Base-by-base conservation (phyloP, 768 basidiomycete genomes). In the Russula lepida region DNA sequence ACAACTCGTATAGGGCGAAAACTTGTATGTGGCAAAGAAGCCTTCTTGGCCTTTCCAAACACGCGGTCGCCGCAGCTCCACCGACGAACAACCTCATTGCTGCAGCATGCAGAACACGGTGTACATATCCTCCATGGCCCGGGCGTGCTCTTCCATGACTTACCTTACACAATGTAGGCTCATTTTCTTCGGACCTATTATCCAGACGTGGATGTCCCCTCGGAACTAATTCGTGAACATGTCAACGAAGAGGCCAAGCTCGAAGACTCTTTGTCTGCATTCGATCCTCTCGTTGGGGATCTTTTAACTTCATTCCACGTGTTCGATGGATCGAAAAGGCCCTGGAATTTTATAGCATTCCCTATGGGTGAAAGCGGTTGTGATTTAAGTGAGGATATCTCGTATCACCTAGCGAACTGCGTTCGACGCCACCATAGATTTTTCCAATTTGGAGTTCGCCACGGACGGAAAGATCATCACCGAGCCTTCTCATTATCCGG, bases 141-240 rank as follows among this genome's bases (percentile, higher is more conserved):
- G n/a, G n/a, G n/a, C 56, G 59, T 56, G 30, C 15, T 19, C 37
- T 12, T 62, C 50, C 54, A 47, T 53, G 49, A 37, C 44, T 32
- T 33, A 50, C 60, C 19, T 25, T 35, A 17, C 27, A 28, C 51
- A 37, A n/a, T 49, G 19, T 61, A 92, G 89, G 80, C 86, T 15
- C 83, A 84, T 58, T 89, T 88, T 66, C 75, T 91, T 50, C 82
- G 86, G 48, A 84, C 82, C 4, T 79, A 80, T 70, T 78, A 86
- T 56, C 88, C 89, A 1, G 88, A 91, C 62, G 76, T 86, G 17
- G 87, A 90, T 61, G 75, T 92, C n/a, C 74, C 86, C 7, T 73
- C 80, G n/a, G 84, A 88, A 43, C 72, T 92, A 25, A 76, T 92
- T 48, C 71, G 80, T 54, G 79, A 81, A 28, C 77, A 84, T 59